Evolutionary conservation across 371 early-diverging fungal species (phyloP).

Genomic region (Zychaea mexicana): DNA sequence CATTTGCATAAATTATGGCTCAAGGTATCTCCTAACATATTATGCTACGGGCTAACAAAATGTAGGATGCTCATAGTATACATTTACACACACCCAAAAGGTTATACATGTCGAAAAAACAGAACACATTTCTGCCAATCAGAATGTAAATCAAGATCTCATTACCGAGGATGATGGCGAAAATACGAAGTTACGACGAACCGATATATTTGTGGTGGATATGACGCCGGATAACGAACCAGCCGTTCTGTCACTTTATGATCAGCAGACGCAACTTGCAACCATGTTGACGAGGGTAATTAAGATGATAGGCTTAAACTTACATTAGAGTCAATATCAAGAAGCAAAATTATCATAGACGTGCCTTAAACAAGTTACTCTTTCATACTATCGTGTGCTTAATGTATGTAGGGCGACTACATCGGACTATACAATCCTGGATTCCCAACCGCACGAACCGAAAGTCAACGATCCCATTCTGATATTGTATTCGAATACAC

Average conservation of each 20-base stretch:
- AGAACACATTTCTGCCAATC: constrained; percentile 18
- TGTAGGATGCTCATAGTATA: too few relatives aligned
- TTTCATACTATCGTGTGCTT: too few relatives aligned
- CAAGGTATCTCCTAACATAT: constrained; percentile 17
- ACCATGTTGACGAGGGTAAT: constrained; percentile 28
- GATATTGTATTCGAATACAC: constrained; percentile 34
- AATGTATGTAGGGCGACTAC: constrained; percentile 41
- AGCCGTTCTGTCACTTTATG: constrained; percentile 34
- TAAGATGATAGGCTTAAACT: too few relatives aligned
- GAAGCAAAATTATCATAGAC: too few relatives aligned
- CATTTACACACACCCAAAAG: background rate
- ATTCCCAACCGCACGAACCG: constrained; percentile 11
- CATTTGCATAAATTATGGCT: constrained; percentile 31
- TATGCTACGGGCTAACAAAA: too few relatives aligned
- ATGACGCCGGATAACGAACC: constrained; percentile 30
- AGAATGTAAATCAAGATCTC: constrained; percentile 3
- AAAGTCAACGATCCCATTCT: constrained; percentile 23
- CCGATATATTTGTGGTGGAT: constrained; percentile 35
- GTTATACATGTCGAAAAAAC: constrained; percentile 33
- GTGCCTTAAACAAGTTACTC: too few relatives aligned
- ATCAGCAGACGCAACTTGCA: constrained; percentile 28
- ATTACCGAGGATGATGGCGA: constrained; percentile 1
- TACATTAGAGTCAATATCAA: too few relatives aligned
- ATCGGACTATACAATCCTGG: constrained; percentile 34
- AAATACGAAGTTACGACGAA: constrained; percentile 17